A percentile compares a stretch with the other conserved stretches of the same genome.
phyloP scores from a whole-genome alignment of 257 asterid genomes.

The Solanum corneliomulleri region DNA sequence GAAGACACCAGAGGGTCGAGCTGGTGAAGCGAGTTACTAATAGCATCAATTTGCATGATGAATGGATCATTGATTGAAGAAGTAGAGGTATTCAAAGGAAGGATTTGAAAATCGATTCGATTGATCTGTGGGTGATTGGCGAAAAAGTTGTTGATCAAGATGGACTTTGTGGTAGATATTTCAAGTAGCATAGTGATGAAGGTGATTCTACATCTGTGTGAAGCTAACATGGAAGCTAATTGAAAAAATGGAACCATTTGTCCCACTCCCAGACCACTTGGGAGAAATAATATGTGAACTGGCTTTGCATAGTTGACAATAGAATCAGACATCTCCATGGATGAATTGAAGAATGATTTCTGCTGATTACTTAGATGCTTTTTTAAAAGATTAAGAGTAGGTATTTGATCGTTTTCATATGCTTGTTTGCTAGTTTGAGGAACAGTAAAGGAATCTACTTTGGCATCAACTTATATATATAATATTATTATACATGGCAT shows the following conservation, averaged over 20 bases:
- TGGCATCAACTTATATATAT: not conserved
- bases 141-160: constrained; percentile 2
- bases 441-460: constrained; percentile 6
- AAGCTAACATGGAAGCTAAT: constrained; percentile 20
- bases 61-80: constrained; percentile 8
- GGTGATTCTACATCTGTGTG: constrained; percentile 9
- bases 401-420: not conserved
- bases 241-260: constrained; percentile 10
- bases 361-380: not conserved
- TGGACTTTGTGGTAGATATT: not conserved
- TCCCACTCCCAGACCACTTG: constrained; percentile 20
- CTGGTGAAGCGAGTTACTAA: constrained; percentile 3
- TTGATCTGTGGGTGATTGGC: constrained; percentile 12
- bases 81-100: not conserved
- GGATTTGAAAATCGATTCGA: constrained; percentile 13
- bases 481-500: too few species aligned
- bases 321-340: not conserved
- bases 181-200: constrained; percentile 12
- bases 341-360: not conserved
- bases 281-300: constrained; percentile 20
- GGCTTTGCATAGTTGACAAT: not conserved
- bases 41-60: constrained; percentile 4
- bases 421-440: constrained; percentile 11
- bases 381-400: not conserved
- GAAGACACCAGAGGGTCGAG: constrained; percentile 9